A percentile compares a stretch with the other conserved stretches of the same genome.
Conservation (phyloP, 345 rosid genomes). For the Eucalyptus marginata region DNA sequence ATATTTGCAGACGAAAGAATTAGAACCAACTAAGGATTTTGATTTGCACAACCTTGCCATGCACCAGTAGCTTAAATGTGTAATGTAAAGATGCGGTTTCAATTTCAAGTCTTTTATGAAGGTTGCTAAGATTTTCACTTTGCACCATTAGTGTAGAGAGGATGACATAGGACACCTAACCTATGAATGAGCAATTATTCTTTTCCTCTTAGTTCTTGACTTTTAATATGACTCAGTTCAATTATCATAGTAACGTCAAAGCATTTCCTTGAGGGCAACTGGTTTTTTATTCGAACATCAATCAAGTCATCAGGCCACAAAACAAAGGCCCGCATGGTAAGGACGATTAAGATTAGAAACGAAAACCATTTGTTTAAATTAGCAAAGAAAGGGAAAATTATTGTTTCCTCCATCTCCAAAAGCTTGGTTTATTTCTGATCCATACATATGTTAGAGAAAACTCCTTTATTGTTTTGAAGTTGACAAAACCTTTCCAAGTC, state of each 20-base stretch:
- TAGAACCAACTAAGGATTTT: neutral
- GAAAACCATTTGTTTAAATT: neutral
- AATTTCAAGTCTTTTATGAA: neutral
- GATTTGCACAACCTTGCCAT: neutral
- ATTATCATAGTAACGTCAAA: neutral
- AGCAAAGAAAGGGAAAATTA: neutral
- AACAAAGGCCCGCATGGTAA: neutral
- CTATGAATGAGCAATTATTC: neutral
- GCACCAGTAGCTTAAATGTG: neutral
- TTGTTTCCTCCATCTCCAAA: neutral
- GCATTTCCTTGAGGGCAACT: neutral
- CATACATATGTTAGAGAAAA: too few relatives aligned
- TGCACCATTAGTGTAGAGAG: neutral
- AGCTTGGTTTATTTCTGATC: neutral
- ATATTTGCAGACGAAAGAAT: neutral
- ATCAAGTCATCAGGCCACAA: neutral
- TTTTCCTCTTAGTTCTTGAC: neutral
- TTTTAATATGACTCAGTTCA: neutral
- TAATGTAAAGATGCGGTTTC: neutral
- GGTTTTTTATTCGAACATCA: neutral
- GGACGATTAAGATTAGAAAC: neutral
- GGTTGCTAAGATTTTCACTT: neutral
- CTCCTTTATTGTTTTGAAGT: too few relatives aligned
- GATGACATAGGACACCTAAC: neutral
- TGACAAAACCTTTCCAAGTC: too few relatives aligned